Evolutionary conservation across 139 green algal species (phyloP).

Genomic region (Chlorella sp.): DNA sequence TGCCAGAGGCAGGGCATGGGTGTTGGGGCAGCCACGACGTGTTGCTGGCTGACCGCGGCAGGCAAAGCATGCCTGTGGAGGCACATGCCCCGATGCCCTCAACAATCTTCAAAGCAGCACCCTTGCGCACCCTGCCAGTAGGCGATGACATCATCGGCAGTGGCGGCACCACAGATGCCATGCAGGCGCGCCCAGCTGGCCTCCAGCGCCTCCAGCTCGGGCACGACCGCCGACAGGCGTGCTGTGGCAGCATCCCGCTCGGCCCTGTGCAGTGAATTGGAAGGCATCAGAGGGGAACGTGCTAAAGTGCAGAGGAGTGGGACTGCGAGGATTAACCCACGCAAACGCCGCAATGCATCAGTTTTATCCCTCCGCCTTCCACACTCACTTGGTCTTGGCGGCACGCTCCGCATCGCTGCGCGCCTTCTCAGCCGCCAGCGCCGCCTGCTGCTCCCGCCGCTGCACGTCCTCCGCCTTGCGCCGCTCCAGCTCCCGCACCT

Average conservation of each 20-base stretch:
- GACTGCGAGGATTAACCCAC: too few species aligned
- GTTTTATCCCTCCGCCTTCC: too few species aligned
- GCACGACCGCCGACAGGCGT: constrained; percentile 54
- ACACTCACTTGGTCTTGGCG: constrained; percentile 15
- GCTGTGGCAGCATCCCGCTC: constrained; percentile 19
- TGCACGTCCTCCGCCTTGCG: constrained; percentile 76
- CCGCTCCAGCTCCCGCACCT: constrained; percentile 84
- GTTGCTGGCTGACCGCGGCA: too few species aligned
- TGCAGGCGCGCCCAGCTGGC: constrained; percentile 81
- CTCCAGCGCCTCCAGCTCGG: constrained; percentile 86
- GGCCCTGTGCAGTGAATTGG: neutral
- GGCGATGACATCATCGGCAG: constrained; percentile 75
- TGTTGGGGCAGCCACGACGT: too few species aligned
- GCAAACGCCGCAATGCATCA: too few species aligned
- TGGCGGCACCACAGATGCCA: constrained; percentile 75
- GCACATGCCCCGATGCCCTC: neutral
- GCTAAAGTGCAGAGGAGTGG: too few species aligned
- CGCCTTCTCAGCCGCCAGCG: constrained; percentile 60
- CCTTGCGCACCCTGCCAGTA: constrained; percentile 76
- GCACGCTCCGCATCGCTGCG: constrained; percentile 66
- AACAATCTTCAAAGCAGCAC: too few species aligned
- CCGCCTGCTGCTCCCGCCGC: constrained; percentile 63
- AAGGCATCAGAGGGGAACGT: too few species aligned
- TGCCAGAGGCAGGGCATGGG: neutral
- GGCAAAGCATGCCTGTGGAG: too few species aligned